phyloP scores from a whole-genome alignment of 1,139 yeast genomes.

The Yamadazyma membranifaciens region DNA sequence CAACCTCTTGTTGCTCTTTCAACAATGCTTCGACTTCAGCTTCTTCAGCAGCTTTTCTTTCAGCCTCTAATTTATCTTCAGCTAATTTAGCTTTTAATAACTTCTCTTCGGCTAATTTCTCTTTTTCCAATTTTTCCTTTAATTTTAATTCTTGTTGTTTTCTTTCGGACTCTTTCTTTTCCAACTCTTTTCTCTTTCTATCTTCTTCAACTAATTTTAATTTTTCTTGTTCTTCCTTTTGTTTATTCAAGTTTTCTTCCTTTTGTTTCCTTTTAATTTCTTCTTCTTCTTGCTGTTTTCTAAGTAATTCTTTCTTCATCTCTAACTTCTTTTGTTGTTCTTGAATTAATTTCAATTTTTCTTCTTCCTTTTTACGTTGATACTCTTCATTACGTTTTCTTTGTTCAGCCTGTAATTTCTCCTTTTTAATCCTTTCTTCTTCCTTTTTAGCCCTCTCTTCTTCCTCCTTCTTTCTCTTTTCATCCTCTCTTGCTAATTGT shows the following conservation, averaged over 20 bases:
- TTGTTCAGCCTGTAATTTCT: conserved; percentile 43
- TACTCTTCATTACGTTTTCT: conserved; percentile 49
- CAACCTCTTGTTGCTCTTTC: conserved; percentile 26
- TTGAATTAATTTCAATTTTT: conserved; percentile 44
- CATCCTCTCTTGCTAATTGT: conserved; percentile 76
- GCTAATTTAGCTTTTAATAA: conserved; percentile 11
- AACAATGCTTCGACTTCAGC: conserved; percentile 19
- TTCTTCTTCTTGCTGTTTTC: conserved; percentile 23
- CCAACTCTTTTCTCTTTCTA: conserved; percentile 26
- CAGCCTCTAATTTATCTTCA: conserved; percentile 27
- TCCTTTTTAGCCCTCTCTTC: conserved; percentile 43
- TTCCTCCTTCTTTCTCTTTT: conserved; percentile 57
- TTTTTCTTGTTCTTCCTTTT: not conserved
- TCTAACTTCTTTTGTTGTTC: conserved; percentile 40
- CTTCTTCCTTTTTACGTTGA: conserved; percentile 51
- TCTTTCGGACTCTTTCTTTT: conserved; percentile 50
- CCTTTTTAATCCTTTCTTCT: conserved; percentile 33
- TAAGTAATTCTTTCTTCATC: conserved; percentile 51
- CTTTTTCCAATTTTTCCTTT: conserved; percentile 13
- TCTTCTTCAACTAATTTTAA: not conserved
- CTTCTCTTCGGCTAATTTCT: conserved; percentile 32
- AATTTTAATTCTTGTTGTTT: conserved; percentile 34
- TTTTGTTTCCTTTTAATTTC: conserved; percentile 43
- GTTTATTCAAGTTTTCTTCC: conserved; percentile 45
- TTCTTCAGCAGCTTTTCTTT: conserved; percentile 5